Conservation (phyloP, 192 early-diverging fungal genomes). For the Mortierella alpina region DNA sequence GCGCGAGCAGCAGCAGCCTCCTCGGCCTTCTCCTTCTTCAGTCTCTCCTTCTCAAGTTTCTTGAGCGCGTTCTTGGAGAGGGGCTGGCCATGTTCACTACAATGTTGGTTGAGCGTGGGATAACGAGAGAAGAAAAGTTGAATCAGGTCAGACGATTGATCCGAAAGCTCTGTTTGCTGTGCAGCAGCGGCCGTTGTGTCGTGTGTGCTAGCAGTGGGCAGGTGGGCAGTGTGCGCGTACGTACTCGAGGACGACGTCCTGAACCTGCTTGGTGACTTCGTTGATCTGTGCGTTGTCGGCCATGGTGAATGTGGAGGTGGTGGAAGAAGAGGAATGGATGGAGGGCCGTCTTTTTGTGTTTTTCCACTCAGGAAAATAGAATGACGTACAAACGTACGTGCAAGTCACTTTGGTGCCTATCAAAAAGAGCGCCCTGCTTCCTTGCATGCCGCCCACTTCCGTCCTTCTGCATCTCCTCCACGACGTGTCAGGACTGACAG, state of each 20-base stretch:
- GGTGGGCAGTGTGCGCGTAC: background rate
- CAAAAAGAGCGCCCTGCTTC: background rate
- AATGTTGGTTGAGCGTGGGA: background rate
- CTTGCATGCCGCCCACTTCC: too few relatives aligned
- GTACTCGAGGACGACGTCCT: constrained; percentile 51
- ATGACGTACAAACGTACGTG: constrained; percentile 28
- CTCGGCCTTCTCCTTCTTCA: constrained; percentile 84
- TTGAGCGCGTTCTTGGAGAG: constrained; percentile 92
- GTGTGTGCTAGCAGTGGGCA: too few relatives aligned
- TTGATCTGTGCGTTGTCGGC: constrained; percentile 35
- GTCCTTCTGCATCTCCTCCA: too few relatives aligned
- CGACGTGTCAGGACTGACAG: too few relatives aligned
- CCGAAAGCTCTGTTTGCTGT: too few relatives aligned
- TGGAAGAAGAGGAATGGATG: background rate
- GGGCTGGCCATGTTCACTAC: constrained; percentile 85
- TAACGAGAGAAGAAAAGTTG: background rate
- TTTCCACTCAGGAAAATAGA: background rate
- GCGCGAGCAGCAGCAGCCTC: constrained; percentile 78
- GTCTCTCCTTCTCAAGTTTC: constrained; percentile 91
- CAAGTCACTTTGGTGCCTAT: background rate
- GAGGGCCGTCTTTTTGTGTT: background rate
- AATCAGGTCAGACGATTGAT: too few relatives aligned
- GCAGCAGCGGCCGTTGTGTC: too few relatives aligned
- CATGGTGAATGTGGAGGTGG: constrained; percentile 14
- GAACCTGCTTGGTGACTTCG: constrained; percentile 50